Base-by-base conservation (phyloP, 306 rosid genomes). In the Benincasa hispida region DNA sequence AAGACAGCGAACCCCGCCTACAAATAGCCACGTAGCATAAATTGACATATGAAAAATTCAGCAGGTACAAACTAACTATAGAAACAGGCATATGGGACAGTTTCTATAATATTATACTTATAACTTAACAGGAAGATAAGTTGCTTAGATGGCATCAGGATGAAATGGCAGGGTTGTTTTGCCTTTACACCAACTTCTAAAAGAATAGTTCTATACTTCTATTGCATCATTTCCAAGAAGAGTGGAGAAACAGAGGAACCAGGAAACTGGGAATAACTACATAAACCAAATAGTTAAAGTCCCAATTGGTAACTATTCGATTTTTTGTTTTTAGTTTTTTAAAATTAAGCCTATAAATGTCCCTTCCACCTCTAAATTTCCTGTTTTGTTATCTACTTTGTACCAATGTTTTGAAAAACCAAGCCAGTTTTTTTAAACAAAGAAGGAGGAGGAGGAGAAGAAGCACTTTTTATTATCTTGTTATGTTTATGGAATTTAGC, bases 1-100 rank as follows among this genome's bases (percentile, higher is more conserved):
- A 61, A 94, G 85, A 81, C 99, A 94, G 53, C 96, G 98, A 72
- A 92, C 96, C 1, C 98, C 97, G 76, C 99, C 99, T 94, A 88
- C 48, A 83, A 35, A 75, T 81, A 72, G 74, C 75, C 81, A 76
- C 39, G 61, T 63, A 18, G 53, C 41, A 77, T 78, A 60, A 69
- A 42, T 58, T 15, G 50, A 45, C 39, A 9, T 9, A 47, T 47
- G 41, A 70, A 70, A 70, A 70, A 2, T 3, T 47, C 9, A 47
- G 39, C 24, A 45, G 15, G 24, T 15, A 27, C 39, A 47, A 27
- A 70, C 58, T 30, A 68, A 67, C 25, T 39, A 41, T 13, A 67
- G 4, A 6, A 45, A 68, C 74, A 68, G 9, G 39, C 51, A 42
- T 42, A 8, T 1, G 27, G 74, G n/a, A 11, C 48, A 39, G 15